Conservation (phyloP, 495 filamentous ascomycete species). For the Parathielavia appendiculata region DNA sequence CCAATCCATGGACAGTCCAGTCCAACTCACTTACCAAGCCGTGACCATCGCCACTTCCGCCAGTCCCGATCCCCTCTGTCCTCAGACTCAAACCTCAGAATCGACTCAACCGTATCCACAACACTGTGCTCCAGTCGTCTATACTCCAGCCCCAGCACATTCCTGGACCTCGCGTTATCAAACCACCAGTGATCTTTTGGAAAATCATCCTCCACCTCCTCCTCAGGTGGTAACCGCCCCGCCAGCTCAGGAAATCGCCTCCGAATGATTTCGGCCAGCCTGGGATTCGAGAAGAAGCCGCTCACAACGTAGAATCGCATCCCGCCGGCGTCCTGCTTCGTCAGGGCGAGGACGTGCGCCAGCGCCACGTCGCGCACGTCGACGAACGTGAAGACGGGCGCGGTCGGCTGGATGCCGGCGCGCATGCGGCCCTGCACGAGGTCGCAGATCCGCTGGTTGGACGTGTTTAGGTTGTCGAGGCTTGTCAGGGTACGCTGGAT, state of each 20-base stretch:
- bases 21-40: too few species aligned
- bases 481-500: slow-evolving; percentile 32
- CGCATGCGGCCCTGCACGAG: slow-evolving; percentile 34
- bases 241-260: slow-evolving; percentile 24
- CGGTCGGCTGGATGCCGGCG: slow-evolving; percentile 29
- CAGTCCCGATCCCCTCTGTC: too few species aligned
- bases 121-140: slow-evolving; percentile 35
- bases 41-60: too few species aligned
- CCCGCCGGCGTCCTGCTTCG: slow-evolving; percentile 35
- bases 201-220: slow-evolving; percentile 32
- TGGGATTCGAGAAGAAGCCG: slow-evolving; percentile 40
- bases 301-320: slow-evolving; percentile 44
- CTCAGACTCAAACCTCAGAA: slow-evolving; percentile 24
- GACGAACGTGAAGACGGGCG: slow-evolving; percentile 45
- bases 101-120: slow-evolving; percentile 35
- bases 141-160: slow-evolving; percentile 39
- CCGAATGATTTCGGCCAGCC: slow-evolving; percentile 34
- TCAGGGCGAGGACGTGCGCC: slow-evolving; percentile 40
- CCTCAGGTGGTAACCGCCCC: slow-evolving; percentile 25
- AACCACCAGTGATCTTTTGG: slow-evolving; percentile 37
- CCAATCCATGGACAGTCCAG: too few species aligned
- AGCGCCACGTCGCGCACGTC: slow-evolving; percentile 48
- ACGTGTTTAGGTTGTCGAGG: slow-evolving; percentile 38
- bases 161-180: slow-evolving; percentile 32
- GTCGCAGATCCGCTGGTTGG: slow-evolving; percentile 44